phyloP scores from a whole-genome alignment of 1,139 yeast species.

The Yamadazyma kanchanaburiensis region DNA sequence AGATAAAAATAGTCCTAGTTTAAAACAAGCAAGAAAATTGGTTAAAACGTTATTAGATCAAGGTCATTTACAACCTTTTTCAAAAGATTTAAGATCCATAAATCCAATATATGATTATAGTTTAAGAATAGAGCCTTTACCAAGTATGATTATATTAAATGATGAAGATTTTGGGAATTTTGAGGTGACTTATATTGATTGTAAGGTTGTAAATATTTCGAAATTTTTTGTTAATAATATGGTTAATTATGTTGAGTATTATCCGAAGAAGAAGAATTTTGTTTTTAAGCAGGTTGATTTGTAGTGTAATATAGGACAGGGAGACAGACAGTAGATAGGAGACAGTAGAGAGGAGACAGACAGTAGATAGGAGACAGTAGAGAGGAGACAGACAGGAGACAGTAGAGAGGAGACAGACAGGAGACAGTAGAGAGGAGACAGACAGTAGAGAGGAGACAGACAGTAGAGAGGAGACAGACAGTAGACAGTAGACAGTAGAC shows the following conservation, averaged over 20 bases:
- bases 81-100: conserved; percentile 56
- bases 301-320: too few relatives aligned
- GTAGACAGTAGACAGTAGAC: too few relatives aligned
- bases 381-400: too few relatives aligned
- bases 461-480: too few relatives aligned
- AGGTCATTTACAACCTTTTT: conserved; percentile 82
- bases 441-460: too few relatives aligned
- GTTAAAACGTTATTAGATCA: conserved; percentile 83
- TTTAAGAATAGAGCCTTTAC: conserved; percentile 73
- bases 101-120: conserved; percentile 69
- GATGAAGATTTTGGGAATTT: conserved; percentile 72
- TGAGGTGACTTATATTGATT: conserved; percentile 78
- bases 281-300: conserved; percentile 43
- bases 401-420: too few relatives aligned
- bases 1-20: conserved; percentile 28
- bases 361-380: too few relatives aligned
- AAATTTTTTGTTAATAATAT: conserved; percentile 42
- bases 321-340: too few relatives aligned
- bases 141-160: conserved; percentile 60
- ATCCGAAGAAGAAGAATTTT: conserved; percentile 52
- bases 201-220: conserved; percentile 76
- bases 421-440: too few relatives aligned
- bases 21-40: conserved; percentile 68
- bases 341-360: too few relatives aligned
- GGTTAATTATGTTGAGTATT: conserved; percentile 69